Evolutionary conservation across 140 eudicot species (phyloP), one percentile per base, ranked within the genome.

Genomic region (Anethum foeniculum): DNA sequence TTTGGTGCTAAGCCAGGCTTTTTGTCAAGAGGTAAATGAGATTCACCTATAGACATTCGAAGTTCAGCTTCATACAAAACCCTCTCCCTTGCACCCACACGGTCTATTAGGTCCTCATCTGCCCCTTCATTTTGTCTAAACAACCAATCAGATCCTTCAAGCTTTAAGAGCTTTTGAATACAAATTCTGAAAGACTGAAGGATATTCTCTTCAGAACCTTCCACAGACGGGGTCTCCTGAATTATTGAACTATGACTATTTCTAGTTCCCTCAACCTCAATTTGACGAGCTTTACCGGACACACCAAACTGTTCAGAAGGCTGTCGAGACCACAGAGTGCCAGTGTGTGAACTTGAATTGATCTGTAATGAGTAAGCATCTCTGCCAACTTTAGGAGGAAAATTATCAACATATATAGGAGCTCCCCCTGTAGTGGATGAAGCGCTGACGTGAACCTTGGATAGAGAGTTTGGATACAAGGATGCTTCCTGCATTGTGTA

Each of bases 141-240:
- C 89, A 95, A 79, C 97, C 97, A 91, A 74, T 93, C 92, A 2
- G 97, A 91, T 58, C 97, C 99, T 87, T 95, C 97, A 62, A 95
- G 89, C 82, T 89, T 95, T 82, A 92, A 83, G 69, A 92, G 90
- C 84, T 85, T 95, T 74, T 84, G 77, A 38, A 91, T 86, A 80
- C 97, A 92, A 82, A 84, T 82, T 79, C 99, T 87, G 80, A 95
- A 82, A 32, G 97, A 88, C 85, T 87, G 95, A 68, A 95, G 89
- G 82, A 92, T 85, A 78, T 89, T 95, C 4, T 89, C 87, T 86
- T 95, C 99, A 81, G 86, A 83, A 77, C 91, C 96, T 6, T 87
- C 86, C 21, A 56, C 77, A 0, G 96, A 88, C 15, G 86, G 81
- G 23, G 84, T 82, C 79, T 89, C 97, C 77, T 81, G 92, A 77